These are phyloP conservation scores for Candida orba DNA, from an alignment of 805 yeast genomes.

Conservation along the genomic window DNA sequence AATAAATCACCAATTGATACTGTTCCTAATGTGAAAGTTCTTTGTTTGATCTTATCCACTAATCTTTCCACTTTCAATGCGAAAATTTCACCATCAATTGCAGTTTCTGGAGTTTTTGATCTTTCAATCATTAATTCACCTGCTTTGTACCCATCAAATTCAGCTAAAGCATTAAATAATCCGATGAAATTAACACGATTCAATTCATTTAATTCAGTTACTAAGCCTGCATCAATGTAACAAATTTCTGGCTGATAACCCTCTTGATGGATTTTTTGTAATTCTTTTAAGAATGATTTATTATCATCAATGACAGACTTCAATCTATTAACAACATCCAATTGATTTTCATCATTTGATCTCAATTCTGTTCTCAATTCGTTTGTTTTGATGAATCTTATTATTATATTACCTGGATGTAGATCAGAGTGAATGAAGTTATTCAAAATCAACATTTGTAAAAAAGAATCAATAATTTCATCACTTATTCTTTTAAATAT, in stretches of 20 bases:
- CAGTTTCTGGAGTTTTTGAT: conserved; percentile 92
- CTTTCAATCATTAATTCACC: conserved; percentile 95
- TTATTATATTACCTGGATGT: conserved; percentile 93
- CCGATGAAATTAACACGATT: conserved; percentile 86
- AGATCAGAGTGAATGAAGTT: conserved; percentile 95
- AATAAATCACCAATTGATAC: conserved; percentile 87
- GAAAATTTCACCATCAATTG: conserved; percentile 74
- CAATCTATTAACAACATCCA: conserved; percentile 17
- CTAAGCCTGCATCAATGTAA: conserved; percentile 88
- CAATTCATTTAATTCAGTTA: conserved; percentile 73
- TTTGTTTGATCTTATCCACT: conserved; percentile 70
- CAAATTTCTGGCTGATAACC: conserved; percentile 83
- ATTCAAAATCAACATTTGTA: conserved; percentile 87
- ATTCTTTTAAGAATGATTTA: conserved; percentile 38
- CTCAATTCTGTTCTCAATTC: conserved; percentile 23
- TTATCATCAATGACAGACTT: conserved; percentile 17
- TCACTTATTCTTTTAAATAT: conserved; percentile 68
- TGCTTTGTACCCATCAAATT: conserved; percentile 89
- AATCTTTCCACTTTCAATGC: conserved; percentile 81
- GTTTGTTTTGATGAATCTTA: conserved; percentile 52
- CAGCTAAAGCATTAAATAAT: conserved; percentile 78
- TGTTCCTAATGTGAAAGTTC: conserved; percentile 89
- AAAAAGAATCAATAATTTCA: conserved; percentile 82
- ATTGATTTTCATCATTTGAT: conserved; percentile 17
- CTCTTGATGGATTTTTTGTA: conserved; percentile 39